These are phyloP conservation scores for Colletotrichum sp. DNA, from an alignment of 2,329 filamentous ascomycete genomes.

Conservation along the genomic window DNA sequence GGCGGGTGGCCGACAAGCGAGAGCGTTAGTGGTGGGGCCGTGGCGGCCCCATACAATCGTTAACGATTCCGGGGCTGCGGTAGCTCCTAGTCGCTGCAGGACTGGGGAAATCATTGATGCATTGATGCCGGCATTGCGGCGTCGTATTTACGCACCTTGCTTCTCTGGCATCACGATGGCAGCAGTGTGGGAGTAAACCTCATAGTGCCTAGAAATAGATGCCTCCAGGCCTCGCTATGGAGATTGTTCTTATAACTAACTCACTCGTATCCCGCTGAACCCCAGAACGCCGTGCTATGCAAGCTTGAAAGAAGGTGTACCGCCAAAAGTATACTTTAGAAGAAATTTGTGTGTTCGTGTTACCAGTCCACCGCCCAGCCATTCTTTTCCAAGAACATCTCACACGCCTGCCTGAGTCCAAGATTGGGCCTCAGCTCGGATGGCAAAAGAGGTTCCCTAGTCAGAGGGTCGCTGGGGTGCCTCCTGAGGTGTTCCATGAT, in stretches of 20 bases:
- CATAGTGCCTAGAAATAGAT: neutral
- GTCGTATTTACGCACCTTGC: neutral
- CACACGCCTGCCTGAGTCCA: conserved; percentile 79
- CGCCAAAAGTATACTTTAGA: neutral
- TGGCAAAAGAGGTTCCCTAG: conserved; percentile 72
- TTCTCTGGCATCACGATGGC: neutral
- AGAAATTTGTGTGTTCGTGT: neutral
- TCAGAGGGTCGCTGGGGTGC: conserved; percentile 80
- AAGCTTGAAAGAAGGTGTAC: neutral
- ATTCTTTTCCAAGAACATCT: conserved; percentile 84
- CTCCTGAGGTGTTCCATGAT: conserved; percentile 86
- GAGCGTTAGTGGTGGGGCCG: neutral
- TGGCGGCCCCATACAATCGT: neutral
- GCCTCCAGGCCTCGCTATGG: neutral
- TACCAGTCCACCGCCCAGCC: conserved; percentile 95
- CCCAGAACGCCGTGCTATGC: conserved; percentile 18
- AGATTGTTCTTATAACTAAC: neutral
- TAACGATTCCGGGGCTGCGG: neutral
- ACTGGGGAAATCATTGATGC: neutral
- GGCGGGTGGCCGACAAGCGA: neutral
- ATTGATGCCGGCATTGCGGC: neutral
- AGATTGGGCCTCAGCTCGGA: conserved; percentile 83
- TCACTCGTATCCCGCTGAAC: neutral
- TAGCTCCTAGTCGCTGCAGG: neutral
- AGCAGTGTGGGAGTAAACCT: fast-evolving